Evolutionary conservation across 2,329 filamentous ascomycete genomes (phyloP).

Genomic region (Zymoseptoria pseudotritici): DNA sequence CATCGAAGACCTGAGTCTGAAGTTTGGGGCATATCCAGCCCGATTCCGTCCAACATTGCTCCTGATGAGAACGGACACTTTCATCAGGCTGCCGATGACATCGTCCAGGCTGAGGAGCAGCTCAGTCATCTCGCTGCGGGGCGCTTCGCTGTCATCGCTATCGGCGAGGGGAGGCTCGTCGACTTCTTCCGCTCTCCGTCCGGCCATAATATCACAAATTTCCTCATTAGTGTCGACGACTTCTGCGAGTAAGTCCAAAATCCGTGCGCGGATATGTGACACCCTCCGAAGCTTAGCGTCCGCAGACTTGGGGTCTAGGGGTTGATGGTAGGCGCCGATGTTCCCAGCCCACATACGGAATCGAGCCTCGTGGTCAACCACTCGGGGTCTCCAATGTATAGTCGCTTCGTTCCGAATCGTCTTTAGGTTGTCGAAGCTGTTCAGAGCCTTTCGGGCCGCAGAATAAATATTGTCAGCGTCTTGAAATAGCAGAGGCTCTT

Average conservation of each 20-base stretch:
- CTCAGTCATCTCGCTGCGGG: slow-evolving; percentile 11
- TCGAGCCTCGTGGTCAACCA: slow-evolving; percentile 1
- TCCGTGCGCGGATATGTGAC: slow-evolving; percentile 16
- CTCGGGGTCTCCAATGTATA: too few species aligned
- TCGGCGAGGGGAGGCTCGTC: too few species aligned
- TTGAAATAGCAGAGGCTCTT: too few species aligned
- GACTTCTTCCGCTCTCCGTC: not conserved
- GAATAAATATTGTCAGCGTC: too few species aligned
- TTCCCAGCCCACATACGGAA: slow-evolving; percentile 28
- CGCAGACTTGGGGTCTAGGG: slow-evolving; percentile 13
- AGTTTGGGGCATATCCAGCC: slow-evolving; percentile 15
- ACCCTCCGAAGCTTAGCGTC: slow-evolving; percentile 22
- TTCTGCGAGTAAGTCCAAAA: slow-evolving; percentile 21
- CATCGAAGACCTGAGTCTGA: slow-evolving; percentile 9
- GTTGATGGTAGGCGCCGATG: slow-evolving; percentile 22
- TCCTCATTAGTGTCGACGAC: slow-evolving; percentile 8
- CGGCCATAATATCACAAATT: not conserved
- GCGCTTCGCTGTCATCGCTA: too few species aligned
- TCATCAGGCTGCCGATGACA: slow-evolving; percentile 21
- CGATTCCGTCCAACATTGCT: slow-evolving; percentile 21
- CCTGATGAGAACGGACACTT: slow-evolving; percentile 20
- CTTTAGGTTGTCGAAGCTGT: too few species aligned
- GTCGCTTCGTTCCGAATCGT: too few species aligned
- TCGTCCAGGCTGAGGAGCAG: slow-evolving; percentile 15
- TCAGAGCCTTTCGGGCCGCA: too few species aligned